These are phyloP conservation scores for Beta macrorhiza DNA, from an alignment of 179 eudicot species.

Conservation along the genomic window DNA sequence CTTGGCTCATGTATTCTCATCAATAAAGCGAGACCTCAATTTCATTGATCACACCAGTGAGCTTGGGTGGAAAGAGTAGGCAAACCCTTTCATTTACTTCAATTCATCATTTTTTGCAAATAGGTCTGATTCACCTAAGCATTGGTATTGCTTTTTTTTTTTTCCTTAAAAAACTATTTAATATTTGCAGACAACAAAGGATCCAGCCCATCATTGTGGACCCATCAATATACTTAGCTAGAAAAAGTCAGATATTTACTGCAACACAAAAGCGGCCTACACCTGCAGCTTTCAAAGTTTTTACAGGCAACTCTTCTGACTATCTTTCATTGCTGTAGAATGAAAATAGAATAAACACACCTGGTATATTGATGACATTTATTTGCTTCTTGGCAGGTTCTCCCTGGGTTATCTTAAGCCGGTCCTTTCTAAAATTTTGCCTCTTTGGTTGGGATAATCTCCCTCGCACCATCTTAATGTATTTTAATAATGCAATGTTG, in stretches of 20 bases:
- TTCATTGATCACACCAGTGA: constrained; percentile 91
- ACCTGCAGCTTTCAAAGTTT: constrained; percentile 78
- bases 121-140: constrained; percentile 5
- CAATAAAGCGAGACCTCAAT: constrained; percentile 69
- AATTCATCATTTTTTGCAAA: constrained; percentile 2
- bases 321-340: background rate
- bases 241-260: constrained; percentile 74
- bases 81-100: constrained; percentile 28
- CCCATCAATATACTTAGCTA: constrained; percentile 79
- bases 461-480: constrained; percentile 85
- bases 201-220: constrained; percentile 82
- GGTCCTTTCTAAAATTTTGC: constrained; percentile 71
- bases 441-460: constrained; percentile 93
- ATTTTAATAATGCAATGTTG: constrained; percentile 60
- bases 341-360: background rate
- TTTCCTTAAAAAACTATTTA: background rate
- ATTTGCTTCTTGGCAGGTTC: constrained; percentile 54
- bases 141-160: background rate
- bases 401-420: constrained; percentile 79
- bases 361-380: constrained; percentile 3
- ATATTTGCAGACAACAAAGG: constrained; percentile 52
- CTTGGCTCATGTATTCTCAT: constrained; percentile 72
- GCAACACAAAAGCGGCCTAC: constrained; percentile 76
- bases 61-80: constrained; percentile 95
- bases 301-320: constrained; percentile 52